phyloP scores from a whole-genome alignment of 768 basidiomycete genomes.

The Termitomyces sp. region DNA sequence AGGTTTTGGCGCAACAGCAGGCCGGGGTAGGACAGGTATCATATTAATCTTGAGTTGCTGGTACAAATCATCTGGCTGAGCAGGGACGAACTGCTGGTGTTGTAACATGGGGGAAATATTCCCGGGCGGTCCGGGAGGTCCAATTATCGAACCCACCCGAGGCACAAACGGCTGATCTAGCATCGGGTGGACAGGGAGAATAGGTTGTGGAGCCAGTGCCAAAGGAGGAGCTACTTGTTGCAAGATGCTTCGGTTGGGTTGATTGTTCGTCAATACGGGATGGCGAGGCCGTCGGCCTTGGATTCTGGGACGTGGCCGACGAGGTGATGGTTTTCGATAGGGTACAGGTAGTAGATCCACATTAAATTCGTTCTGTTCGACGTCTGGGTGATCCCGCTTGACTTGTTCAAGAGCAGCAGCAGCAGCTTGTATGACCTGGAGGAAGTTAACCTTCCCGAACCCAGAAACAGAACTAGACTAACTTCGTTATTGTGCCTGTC shows the following conservation, averaged over 20 bases:
- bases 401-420: constrained; percentile 46
- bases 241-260: neutral
- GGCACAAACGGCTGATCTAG: neutral
- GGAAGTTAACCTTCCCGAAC: neutral
- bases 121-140: neutral
- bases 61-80: neutral
- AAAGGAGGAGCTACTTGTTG: neutral
- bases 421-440: constrained; percentile 52
- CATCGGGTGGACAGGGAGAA: neutral
- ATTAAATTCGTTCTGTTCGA: constrained; percentile 40
- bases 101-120: neutral
- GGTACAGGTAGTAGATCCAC: constrained; percentile 46
- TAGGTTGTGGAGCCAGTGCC: neutral
- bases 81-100: neutral
- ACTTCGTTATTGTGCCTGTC: constrained; percentile 7
- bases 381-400: constrained; percentile 45
- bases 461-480: neutral
- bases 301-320: neutral
- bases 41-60: neutral
- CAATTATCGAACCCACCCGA: neutral
- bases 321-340: constrained; percentile 1
- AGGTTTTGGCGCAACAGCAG: neutral
- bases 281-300: neutral
- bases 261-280: neutral
- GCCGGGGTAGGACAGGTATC: neutral